These are phyloP conservation scores for Aspergillus funiculosus DNA, from an alignment of 495 filamentous ascomycete species.

Conservation along the genomic window DNA sequence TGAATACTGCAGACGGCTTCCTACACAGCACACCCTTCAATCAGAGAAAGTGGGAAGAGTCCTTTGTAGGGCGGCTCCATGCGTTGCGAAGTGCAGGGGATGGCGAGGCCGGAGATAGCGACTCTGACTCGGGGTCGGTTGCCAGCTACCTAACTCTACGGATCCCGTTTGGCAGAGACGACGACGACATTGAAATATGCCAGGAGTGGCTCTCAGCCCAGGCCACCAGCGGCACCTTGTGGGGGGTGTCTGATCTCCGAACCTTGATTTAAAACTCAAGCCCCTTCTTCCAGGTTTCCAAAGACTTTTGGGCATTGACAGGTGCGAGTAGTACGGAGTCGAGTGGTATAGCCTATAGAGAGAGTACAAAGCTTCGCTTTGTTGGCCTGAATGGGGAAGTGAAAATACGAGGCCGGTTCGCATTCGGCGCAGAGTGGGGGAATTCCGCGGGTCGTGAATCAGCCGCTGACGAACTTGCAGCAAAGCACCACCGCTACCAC, in stretches of 20 bases:
- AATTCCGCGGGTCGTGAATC: conserved; percentile 15
- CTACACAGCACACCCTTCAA: conserved; percentile 3
- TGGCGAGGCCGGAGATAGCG: too few relatives aligned
- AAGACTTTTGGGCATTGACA: background rate
- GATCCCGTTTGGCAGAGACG: conserved; percentile 7
- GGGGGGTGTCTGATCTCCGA: conserved; percentile 6
- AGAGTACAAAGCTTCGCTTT: too few relatives aligned
- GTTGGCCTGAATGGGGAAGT: background rate
- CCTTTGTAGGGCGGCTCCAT: conserved; percentile 9
- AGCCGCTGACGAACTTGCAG: too few relatives aligned
- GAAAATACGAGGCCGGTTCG: background rate
- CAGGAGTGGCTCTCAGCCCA: conserved; percentile 14
- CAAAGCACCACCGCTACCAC: too few relatives aligned
- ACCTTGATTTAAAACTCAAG: background rate
- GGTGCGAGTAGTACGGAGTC: too few relatives aligned
- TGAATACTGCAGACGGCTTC: conserved; percentile 8
- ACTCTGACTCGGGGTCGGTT: background rate
- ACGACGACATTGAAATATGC: conserved; percentile 13
- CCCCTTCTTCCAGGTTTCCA: too few relatives aligned
- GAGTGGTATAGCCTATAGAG: too few relatives aligned
- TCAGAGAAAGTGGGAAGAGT: conserved; percentile 8
- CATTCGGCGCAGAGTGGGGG: too few relatives aligned
- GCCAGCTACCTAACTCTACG: conserved; percentile 8
- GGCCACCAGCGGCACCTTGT: conserved; percentile 6
- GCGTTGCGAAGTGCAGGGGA: background rate